These are phyloP conservation scores for Penicillium lagena DNA, from an alignment of 495 filamentous ascomycete species.

Conservation along the genomic window DNA sequence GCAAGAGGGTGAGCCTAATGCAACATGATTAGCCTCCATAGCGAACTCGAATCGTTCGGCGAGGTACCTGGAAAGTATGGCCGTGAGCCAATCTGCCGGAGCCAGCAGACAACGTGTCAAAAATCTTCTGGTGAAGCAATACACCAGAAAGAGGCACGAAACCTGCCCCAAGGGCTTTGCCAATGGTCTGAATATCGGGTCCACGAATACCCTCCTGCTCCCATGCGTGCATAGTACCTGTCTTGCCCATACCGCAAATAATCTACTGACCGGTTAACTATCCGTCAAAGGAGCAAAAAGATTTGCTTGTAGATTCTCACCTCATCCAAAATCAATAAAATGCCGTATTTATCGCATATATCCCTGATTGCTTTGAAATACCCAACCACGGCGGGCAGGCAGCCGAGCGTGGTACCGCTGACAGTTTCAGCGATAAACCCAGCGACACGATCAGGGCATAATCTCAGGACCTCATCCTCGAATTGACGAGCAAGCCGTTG, in stretches of 20 bases:
- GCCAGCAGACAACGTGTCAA: conserved; percentile 23
- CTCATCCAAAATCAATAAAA: conserved; percentile 39
- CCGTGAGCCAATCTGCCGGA: conserved; percentile 45
- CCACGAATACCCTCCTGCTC: conserved; percentile 27
- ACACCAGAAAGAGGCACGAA: conserved; percentile 33
- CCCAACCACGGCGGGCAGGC: conserved; percentile 28
- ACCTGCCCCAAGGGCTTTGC: conserved; percentile 34
- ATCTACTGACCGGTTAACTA: no score
- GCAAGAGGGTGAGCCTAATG: conserved; percentile 52
- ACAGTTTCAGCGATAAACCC: conserved; percentile 62
- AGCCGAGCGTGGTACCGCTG: conserved; percentile 43
- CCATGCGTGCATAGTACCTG: conserved; percentile 34
- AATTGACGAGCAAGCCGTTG: conserved; percentile 44
- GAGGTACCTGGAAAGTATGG: conserved; percentile 36
- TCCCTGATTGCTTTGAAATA: conserved; percentile 30
- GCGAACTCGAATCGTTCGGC: not conserved
- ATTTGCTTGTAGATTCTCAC: conserved; percentile 1
- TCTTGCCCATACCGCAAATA: conserved; percentile 35
- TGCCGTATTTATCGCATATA: conserved; percentile 34
- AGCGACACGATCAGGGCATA: conserved; percentile 56
- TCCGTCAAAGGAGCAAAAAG: no score
- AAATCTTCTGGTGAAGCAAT: conserved; percentile 24
- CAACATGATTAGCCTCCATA: not conserved
- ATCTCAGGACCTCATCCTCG: conserved; percentile 54
- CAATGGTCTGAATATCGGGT: conserved; percentile 36